A percentile compares a stretch with the other conserved stretches of the same genome.
Conservation (phyloP, 1,284 basidiomycete species). For the Austropuccinia psidii region DNA sequence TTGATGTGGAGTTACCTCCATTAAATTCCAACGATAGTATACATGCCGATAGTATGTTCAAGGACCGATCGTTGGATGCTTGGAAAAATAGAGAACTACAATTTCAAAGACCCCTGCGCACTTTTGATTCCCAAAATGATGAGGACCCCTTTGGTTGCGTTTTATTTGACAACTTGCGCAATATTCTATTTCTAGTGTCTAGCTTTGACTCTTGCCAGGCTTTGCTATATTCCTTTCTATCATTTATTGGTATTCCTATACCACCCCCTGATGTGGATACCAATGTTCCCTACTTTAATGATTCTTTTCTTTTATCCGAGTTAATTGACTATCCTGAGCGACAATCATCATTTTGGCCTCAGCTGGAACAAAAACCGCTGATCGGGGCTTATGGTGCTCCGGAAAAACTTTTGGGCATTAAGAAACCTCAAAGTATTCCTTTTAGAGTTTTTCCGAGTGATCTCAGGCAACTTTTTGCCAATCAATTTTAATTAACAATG, state of each 20-base stretch:
- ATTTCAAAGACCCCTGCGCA: constrained; percentile 56
- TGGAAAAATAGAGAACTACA: constrained; percentile 55
- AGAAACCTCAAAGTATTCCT: constrained; percentile 40
- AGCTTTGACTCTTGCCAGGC: constrained; percentile 55
- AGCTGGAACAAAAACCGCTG: constrained; percentile 38
- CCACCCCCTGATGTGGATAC: constrained; percentile 49
- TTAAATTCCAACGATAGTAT: background rate
- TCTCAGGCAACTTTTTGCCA: constrained; percentile 40
- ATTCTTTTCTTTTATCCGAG: constrained; percentile 48
- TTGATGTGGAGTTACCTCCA: constrained; percentile 37
- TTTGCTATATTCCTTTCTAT: constrained; percentile 68
- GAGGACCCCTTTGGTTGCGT: constrained; percentile 70
- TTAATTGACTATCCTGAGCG: constrained; percentile 39
- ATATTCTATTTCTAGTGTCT: constrained; percentile 60
- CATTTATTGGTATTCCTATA: constrained; percentile 62
- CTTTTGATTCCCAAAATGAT: constrained; percentile 53
- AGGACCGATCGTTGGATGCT: constrained; percentile 60
- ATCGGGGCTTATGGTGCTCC: constrained; percentile 49
- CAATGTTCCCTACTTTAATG: constrained; percentile 46
- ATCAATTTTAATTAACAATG: no score
- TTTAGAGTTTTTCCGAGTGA: constrained; percentile 41
- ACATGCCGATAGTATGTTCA: constrained; percentile 54
- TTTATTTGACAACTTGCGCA: constrained; percentile 68
- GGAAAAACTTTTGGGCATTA: constrained; percentile 41
- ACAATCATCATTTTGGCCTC: constrained; percentile 41